Evolutionary conservation across 23 red algal genomes (phyloP), one percentile per base, ranked within the genome.

Genomic region (Gracilaria domingensis): DNA sequence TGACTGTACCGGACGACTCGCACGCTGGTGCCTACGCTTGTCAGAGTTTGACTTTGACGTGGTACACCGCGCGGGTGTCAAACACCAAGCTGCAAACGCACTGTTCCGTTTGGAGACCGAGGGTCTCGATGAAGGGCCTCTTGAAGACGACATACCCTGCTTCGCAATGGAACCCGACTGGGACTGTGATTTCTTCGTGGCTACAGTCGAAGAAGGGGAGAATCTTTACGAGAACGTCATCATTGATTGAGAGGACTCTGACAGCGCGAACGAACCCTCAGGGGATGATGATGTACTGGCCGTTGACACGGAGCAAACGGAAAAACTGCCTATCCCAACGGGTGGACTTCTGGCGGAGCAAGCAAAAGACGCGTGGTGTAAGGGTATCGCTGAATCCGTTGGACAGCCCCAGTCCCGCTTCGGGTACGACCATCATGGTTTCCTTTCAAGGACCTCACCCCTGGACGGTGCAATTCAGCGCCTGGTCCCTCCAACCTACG

Each of bases 11-110:
- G 72, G 55, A 37, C 54, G 58, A 35, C 75, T 91, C 18, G 78
- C 78, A 0, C 75, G 58, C 26, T 91, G 70, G 72, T 21, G 75
- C 28, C 76, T 83, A 23, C 48, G 56, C 0, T 56, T 91, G 23
- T 67, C 74, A 8, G 75, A 81, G 76, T 91, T 80, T 44, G 62
- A 91, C 23, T 91, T 37, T 4, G 57, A 79, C 17, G 64, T 91
- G 32, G 36, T 20, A 25, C 76, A 83, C 44, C 61, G 61, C 35
- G 42, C 88, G 8, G 76, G 78, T 65, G 66, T 82, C 23, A 83
- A 48, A 44, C 48, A 91, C 58, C 47, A 81, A 34, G 50, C 65
- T 12, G 88, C 76, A 14, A 76, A 82, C 40, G 48, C 50, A 12
- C 40, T 91, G 8, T 91, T 76, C 47, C 0, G 61, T 45, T 33